These are phyloP conservation scores for Echium plantagineum DNA, from an alignment of 257 asterid species.

Conservation along the genomic window DNA sequence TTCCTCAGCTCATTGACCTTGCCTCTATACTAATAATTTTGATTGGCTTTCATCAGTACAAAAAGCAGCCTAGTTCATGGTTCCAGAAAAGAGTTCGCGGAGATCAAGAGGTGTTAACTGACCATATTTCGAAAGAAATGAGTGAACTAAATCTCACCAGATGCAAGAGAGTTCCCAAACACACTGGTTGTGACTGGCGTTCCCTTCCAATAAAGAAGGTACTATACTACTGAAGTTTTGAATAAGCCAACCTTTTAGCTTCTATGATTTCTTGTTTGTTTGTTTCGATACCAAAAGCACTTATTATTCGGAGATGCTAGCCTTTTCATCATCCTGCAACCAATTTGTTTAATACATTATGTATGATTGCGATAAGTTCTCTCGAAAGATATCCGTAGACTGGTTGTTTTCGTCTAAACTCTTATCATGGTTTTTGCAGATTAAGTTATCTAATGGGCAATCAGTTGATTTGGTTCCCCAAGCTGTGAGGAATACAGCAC, in stretches of 20 bases:
- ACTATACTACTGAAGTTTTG: background rate
- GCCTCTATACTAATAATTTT: background rate
- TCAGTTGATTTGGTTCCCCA: constrained; percentile 12
- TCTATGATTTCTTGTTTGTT: background rate
- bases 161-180: constrained; percentile 9
- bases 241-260: background rate
- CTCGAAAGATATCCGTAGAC: background rate
- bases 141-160: constrained; percentile 16
- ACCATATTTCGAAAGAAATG: constrained; percentile 17
- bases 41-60: constrained; percentile 3
- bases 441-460: constrained; percentile 8
- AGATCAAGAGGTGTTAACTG: constrained; percentile 3
- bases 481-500: constrained; percentile 9
- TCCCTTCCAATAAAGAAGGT: constrained; percentile 11
- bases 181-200: constrained; percentile 19
- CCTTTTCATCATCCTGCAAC: too few species aligned
- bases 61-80: constrained; percentile 13
- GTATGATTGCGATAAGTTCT: too few species aligned
- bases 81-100: constrained; percentile 15
- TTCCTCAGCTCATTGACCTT: background rate
- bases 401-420: background rate
- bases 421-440: background rate
- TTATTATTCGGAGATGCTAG: too few species aligned
- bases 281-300: too few species aligned
- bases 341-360: too few species aligned